Conservation (phyloP, 73 alveolate species). For the Paramecium primaurelia region DNA sequence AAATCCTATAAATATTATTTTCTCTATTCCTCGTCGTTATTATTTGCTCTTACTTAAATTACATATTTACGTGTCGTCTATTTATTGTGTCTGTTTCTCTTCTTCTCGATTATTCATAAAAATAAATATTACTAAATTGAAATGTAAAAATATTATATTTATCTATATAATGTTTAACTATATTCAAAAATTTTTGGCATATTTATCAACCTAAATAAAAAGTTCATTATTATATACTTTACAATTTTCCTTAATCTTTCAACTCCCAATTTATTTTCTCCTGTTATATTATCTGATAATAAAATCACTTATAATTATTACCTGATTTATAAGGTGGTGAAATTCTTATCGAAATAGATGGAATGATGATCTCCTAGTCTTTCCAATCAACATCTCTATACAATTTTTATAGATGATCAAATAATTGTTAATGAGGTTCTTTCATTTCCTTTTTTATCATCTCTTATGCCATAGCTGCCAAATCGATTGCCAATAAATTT, state of each 20-base stretch:
- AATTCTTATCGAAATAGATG: background rate
- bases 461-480: conserved; percentile 4
- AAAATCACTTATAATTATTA: background rate
- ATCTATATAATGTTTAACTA: background rate
- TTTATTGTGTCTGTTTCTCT: background rate
- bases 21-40: background rate
- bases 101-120: background rate
- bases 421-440: conserved; percentile 35
- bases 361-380: background rate
- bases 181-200: conserved; percentile 3
- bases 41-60: conserved; percentile 20
- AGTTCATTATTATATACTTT: background rate
- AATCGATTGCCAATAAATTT: background rate
- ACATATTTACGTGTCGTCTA: background rate
- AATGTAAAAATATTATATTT: background rate
- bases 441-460: background rate
- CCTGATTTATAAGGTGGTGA: conserved; percentile 43
- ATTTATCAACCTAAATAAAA: background rate
- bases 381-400: conserved; percentile 37
- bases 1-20: background rate
- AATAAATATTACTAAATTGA: background rate
- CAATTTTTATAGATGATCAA: conserved; percentile 10
- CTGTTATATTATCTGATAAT: background rate
- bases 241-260: conserved; percentile 40
- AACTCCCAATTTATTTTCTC: conserved; percentile 14